Evolutionary conservation across 2,329 filamentous ascomycete genomes (phyloP), one percentile per base, ranked within the genome.

Genomic region (Cytospora schulzeri): DNA sequence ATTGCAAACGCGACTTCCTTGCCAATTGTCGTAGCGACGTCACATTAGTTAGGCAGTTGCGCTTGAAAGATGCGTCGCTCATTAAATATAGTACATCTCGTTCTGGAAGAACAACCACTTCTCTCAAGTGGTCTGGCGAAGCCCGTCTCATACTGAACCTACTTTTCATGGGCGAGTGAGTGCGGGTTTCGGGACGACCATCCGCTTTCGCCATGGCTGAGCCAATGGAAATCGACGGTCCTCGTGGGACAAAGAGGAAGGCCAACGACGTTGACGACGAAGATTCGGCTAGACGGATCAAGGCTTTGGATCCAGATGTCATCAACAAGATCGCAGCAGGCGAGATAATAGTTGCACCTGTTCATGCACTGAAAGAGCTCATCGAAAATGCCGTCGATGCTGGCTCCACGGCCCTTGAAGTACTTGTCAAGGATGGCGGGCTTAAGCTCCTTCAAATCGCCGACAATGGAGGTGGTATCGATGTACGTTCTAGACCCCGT

Each of bases 271-370:
- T 53, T 35, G 64, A 67, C 38, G 60, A 62, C 65, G 52, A 53
- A 19, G 54, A 38, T 57, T 51, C 59, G 31, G 54, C 22, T 24
- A 62, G 55, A 15, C 58, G 65, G n/a, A 67, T 67, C 65, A 67
- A 96, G 88, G 91, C 94, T 17, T 85, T 99, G 29, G 91, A 96
- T 72, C 88, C 91, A 68, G 90, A 95, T 79, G 95, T 99, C 26
- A 91, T 99, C 69, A 99, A 98, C 81, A 99, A 98, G 76, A 99
- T 99, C 70, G 95, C 95, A 0, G 95, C 95, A 0, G 95, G 95
- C 24, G 95, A 99, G 76, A 99, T 99, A 71, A 99, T 99, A 66
- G 93, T 99, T 57, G 94, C 95, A 2, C 96, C 95, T 0, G 93
- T 97, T 31, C 92, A 99, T 76, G 95, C 96, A 3, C 78, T 99